Conservation (phyloP, 805 yeast species). For the Hanseniaspora guilliermondii region DNA sequence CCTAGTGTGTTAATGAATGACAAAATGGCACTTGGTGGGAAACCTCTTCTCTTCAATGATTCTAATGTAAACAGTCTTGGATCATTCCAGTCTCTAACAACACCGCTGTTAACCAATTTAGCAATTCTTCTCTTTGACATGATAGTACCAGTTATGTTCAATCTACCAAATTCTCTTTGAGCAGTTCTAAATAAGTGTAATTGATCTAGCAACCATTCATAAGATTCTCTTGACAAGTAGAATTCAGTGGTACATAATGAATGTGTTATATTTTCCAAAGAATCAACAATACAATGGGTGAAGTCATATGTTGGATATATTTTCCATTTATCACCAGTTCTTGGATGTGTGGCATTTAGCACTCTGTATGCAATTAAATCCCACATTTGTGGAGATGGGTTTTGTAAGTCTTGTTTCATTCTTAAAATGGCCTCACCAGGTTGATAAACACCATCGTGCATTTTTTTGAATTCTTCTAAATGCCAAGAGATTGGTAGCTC, state of each 20-base stretch:
- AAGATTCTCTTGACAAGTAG: conserved; percentile 79
- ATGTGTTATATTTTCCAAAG: conserved; percentile 89
- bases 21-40: conserved; percentile 96
- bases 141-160: conserved; percentile 87
- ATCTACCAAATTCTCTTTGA: conserved; percentile 95
- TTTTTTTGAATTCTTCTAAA: conserved; percentile 67
- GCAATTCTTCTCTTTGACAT: conserved; percentile 94
- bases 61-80: conserved; percentile 92
- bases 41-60: conserved; percentile 91
- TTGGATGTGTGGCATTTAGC: conserved; percentile 79
- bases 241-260: conserved; percentile 95
- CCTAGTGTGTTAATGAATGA: conserved; percentile 90
- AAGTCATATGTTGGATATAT: conserved; percentile 97
- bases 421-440: conserved; percentile 91
- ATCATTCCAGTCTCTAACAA: conserved; percentile 96
- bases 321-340: conserved; percentile 96
- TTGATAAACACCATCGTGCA: conserved; percentile 79
- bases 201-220: conserved; percentile 96
- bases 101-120: conserved; percentile 65
- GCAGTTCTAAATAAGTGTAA: conserved; percentile 94
- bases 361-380: conserved; percentile 96
- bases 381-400: conserved; percentile 99
- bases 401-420: conserved; percentile 84
- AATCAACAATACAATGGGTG: conserved; percentile 97
- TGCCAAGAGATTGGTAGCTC: conserved; percentile 58